Conservation (phyloP, 345 rosid species). For the Cardamine resedifolia region DNA sequence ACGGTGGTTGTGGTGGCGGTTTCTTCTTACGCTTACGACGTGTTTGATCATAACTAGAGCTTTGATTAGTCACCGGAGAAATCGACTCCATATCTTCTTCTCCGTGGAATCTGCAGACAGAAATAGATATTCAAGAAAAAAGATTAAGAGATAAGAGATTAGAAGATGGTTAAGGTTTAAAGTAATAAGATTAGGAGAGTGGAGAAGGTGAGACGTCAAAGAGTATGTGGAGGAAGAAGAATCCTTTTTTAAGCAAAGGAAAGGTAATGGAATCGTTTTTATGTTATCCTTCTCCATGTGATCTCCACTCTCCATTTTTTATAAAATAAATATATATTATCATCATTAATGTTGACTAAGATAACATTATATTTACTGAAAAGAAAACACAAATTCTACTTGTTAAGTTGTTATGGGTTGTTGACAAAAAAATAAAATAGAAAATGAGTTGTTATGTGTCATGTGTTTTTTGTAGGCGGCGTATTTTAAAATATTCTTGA, state of each 20-base stretch:
- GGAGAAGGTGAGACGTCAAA: conserved; percentile 33
- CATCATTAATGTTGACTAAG: conserved; percentile 25
- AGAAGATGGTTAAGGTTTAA: not conserved
- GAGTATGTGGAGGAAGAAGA: conserved; percentile 31
- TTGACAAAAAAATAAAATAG: not conserved
- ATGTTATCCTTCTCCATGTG: conserved; percentile 28
- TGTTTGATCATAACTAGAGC: conserved; percentile 42
- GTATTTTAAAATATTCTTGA: not conserved
- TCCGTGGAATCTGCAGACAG: not conserved
- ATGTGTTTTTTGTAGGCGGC: not conserved
- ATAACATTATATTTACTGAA: not conserved
- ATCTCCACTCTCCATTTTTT: conserved; percentile 24
- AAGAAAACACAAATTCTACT: not conserved
- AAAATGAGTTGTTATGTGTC: no score
- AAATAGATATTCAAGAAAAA: not conserved
- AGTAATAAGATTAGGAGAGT: not conserved
- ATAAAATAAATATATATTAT: not conserved
- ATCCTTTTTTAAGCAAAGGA: conserved; percentile 23
- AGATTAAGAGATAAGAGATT: not conserved
- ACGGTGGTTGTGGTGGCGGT: not conserved
- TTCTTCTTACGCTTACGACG: conserved; percentile 68
- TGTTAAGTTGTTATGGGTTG: not conserved
- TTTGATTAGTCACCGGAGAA: conserved; percentile 45
- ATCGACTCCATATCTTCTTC: conserved; percentile 18
- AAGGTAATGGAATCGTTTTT: conserved; percentile 14